A percentile compares a stretch with the other conserved stretches of the same genome.
Evolutionary conservation across 177 flowering plant species (phyloP).

Genomic region (Vitis hybrid): DNA sequence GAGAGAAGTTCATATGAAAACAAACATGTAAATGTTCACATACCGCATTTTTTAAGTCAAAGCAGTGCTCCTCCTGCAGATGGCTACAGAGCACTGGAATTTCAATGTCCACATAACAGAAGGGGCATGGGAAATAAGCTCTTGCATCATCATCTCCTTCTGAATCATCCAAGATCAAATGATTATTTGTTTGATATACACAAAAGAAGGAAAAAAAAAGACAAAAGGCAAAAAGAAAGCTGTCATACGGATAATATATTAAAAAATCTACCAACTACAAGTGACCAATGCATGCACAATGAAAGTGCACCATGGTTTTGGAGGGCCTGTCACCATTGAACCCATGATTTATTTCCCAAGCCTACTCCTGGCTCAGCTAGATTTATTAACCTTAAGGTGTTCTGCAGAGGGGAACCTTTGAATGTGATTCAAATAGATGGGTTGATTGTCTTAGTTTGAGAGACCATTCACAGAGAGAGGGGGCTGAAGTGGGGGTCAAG

Average conservation of each 20-base stretch:
- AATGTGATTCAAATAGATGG: no score
- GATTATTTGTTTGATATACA: slow-evolving; percentile 34
- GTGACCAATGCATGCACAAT: neutral
- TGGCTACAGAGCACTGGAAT: slow-evolving; percentile 52
- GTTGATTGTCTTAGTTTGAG: no score
- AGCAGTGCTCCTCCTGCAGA: slow-evolving; percentile 88
- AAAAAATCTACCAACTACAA: neutral
- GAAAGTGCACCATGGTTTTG: neutral
- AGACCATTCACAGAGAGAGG: no score
- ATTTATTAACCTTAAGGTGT: no score
- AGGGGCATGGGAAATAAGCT: slow-evolving; percentile 79
- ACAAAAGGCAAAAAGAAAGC: neutral
- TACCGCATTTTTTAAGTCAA: slow-evolving; percentile 77
- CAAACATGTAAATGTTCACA: slow-evolving; percentile 9
- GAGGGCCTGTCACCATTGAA: neutral
- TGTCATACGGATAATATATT: neutral
- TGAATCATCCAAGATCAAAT: slow-evolving; percentile 37
- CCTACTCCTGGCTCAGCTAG: no score
- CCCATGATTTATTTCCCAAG: no score
- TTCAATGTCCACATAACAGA: slow-evolving; percentile 78
- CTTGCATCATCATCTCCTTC: slow-evolving; percentile 65
- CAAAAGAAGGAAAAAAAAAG: neutral
- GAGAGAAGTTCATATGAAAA: neutral
- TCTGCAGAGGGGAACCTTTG: no score
- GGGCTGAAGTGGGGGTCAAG: no score